Conservation (phyloP, 345 rosid genomes). For the Boechera retrofracta region DNA sequence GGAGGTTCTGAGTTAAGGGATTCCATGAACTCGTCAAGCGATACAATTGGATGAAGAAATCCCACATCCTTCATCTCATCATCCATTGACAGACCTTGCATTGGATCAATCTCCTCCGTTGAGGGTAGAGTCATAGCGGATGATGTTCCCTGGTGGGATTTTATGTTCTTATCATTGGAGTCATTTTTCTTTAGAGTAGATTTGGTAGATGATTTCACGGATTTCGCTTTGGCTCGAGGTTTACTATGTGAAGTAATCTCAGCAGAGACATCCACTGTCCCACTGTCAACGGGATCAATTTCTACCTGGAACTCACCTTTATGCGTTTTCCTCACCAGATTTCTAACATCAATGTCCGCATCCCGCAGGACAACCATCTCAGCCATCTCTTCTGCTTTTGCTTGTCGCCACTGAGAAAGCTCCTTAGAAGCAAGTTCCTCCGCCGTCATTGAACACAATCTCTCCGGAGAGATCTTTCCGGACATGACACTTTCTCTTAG, state of each 20-base stretch:
- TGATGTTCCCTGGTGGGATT: constrained; percentile 46
- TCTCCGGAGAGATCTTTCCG: constrained; percentile 73
- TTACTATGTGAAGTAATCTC: constrained; percentile 49
- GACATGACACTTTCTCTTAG: constrained; percentile 82
- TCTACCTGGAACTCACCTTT: constrained; percentile 97
- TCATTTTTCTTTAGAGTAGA: constrained; percentile 46
- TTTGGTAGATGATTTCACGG: constrained; percentile 36
- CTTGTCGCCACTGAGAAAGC: constrained; percentile 96
- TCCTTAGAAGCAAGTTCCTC: constrained; percentile 99
- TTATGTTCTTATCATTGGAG: constrained; percentile 44
- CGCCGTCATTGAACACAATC: constrained; percentile 86
- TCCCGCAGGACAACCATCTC: constrained; percentile 91
- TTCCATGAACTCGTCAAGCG: constrained; percentile 95
- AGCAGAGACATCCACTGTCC: constrained; percentile 68
- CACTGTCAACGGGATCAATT: constrained; percentile 62
- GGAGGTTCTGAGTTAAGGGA: constrained; percentile 93
- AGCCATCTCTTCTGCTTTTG: constrained; percentile 94
- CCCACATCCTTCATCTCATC: constrained; percentile 80
- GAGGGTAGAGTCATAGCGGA: constrained; percentile 67
- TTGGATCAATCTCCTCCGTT: constrained; percentile 54
- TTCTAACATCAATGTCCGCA: constrained; percentile 71
- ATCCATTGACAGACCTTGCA: constrained; percentile 70
- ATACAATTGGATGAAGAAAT: constrained; percentile 95
- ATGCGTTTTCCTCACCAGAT: constrained; percentile 93
- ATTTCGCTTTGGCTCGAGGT: constrained; percentile 36